Base-by-base conservation (phyloP, 1,139 yeast genomes). In the Diutina ranongensis region DNA sequence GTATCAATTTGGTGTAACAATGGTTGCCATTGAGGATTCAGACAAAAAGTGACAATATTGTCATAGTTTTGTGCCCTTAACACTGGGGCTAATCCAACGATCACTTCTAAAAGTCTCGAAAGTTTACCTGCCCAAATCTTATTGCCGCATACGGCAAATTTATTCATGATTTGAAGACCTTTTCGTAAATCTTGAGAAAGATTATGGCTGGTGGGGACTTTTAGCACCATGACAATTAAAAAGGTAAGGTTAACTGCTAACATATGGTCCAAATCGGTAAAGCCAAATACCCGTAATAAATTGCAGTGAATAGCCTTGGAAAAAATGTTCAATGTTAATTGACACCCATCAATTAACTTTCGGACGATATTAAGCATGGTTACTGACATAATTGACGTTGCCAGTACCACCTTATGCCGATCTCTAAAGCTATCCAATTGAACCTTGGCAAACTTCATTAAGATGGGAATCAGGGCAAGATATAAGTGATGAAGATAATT, bases 381-480 rank as follows among this genome's bases (percentile, higher is more conserved):
- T 8, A 9, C 15, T 1, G 40, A 20, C 40, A 35, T 35, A 12
- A 35, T 19, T 12, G 22, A 21, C 13, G 40, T 5, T n/a, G 40
- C 40, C 10, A 20, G 40, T 10, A 35, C 12, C 18, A 20, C 15
- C 16, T 35, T 35, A 2, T 21, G 13, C 27, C 22, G 18, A n/a
- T 3, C 15, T 4, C 20, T 15, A 10, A 35, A 35, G 5, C 16
- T 35, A 12, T 13, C n/a, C 16, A 35, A 20, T 20, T 35, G 40
- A 20, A 35, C 40, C 28, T 20, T 18, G 15, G 40, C 40, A n/a
- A 20, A 35, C 18, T 35, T 35, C 40, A 35, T 35, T 10, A 35
- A 21, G 7, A 35, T 35, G 2, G 40, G 40, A 35, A 35, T 35
- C 40, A 35, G 22, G n/a, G 40, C 40, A 15, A 35, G 28, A n/a